Evolutionary conservation across 2,329 filamentous ascomycete genomes (phyloP).

Genomic region (Stagonosporopsis rhizophila): DNA sequence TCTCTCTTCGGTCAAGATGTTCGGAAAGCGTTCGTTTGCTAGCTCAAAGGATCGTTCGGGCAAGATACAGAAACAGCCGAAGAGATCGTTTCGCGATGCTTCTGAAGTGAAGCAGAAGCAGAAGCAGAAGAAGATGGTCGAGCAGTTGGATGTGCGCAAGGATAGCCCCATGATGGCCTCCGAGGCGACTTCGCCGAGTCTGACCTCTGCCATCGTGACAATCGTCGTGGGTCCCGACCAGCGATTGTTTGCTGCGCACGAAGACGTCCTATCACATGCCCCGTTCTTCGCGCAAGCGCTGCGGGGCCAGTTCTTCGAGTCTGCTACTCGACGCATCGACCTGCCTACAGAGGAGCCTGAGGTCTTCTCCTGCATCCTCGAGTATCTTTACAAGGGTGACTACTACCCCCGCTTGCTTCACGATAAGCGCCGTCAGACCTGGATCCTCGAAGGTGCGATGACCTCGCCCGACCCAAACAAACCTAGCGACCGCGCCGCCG

Average conservation of each 20-base stretch:
- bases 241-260: constrained; percentile 92
- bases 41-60: constrained; percentile 80
- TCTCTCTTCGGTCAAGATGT: constrained; percentile 69
- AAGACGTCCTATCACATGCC: constrained; percentile 86
- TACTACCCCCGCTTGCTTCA: constrained; percentile 90
- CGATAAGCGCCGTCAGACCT: constrained; percentile 84
- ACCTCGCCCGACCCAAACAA: constrained; percentile 63
- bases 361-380: constrained; percentile 90
- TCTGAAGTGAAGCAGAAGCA: constrained; percentile 71
- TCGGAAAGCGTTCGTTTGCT: constrained; percentile 83
- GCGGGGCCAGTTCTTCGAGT: constrained; percentile 75
- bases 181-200: constrained; percentile 57
- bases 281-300: constrained; percentile 81
- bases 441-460: constrained; percentile 80
- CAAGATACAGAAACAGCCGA: constrained; percentile 81
- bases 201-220: constrained; percentile 80
- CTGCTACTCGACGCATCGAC: constrained; percentile 75
- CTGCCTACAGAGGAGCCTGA: constrained; percentile 84
- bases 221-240: constrained; percentile 83
- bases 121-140: constrained; percentile 76
- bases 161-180: constrained; percentile 60
- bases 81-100: constrained; percentile 78
- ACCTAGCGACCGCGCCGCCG: constrained; percentile 62
- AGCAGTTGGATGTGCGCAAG: constrained; percentile 69
- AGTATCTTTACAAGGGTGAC: constrained; percentile 97